Percentiles rank a stretch among this genome's conserved stretches.
Conservation (phyloP, 2,329 filamentous ascomycete genomes). For the Graphiopsis chlorocephala region DNA sequence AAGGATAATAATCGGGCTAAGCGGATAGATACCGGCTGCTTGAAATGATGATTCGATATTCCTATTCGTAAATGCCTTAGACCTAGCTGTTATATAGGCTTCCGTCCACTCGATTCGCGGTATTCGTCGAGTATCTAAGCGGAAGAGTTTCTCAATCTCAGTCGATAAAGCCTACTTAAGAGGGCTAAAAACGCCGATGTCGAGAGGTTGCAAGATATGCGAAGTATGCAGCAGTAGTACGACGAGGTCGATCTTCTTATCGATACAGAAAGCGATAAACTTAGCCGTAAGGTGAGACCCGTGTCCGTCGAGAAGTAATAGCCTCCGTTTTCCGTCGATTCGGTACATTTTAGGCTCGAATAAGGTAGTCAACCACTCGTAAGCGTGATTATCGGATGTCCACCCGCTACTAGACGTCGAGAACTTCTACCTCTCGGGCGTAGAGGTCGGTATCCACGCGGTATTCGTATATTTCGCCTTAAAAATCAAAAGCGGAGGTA, state of each 20-base stretch:
- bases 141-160: slow-evolving; percentile 1
- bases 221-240: slow-evolving; percentile 3
- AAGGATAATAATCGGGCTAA: no score
- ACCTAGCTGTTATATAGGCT: no score
- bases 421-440: background rate
- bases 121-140: no score
- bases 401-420: background rate
- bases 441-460: slow-evolving; percentile 1
- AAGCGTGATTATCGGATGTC: no score
- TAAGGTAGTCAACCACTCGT: no score
- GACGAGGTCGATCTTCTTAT: slow-evolving; percentile 2
- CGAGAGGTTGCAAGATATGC: slow-evolving; percentile 1
- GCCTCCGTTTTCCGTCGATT: background rate
- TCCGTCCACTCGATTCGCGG: no score
- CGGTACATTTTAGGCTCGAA: background rate
- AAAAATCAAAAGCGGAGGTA: no score
- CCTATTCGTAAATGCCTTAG: no score
- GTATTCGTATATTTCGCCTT: slow-evolving; percentile 14
- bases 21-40: no score
- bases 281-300: background rate
- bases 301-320: slow-evolving; percentile 1
- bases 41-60: no score
- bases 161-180: background rate
- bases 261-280: slow-evolving; percentile 2
- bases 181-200: background rate